A percentile compares a stretch with the other conserved stretches of the same genome.
Conservation (phyloP, 805 yeast genomes). For the Sugiyamaella floridensis region DNA sequence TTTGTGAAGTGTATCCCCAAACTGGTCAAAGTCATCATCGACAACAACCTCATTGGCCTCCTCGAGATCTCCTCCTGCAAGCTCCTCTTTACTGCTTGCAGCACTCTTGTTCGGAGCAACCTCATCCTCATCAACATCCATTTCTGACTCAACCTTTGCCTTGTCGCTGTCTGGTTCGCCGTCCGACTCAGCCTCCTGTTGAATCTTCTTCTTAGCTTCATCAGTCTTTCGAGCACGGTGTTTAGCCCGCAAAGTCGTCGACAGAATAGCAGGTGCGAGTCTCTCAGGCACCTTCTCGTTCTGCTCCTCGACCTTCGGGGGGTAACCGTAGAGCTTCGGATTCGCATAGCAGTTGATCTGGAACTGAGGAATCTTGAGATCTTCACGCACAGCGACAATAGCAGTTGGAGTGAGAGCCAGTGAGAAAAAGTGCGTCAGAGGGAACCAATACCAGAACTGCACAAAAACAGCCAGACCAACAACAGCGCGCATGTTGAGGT, state of each 20-base stretch:
- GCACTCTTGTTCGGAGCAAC: slow-evolving; percentile 23
- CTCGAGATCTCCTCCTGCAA: slow-evolving; percentile 38
- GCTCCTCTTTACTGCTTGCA: slow-evolving; percentile 36
- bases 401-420: slow-evolving; percentile 91
- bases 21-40: slow-evolving; percentile 9
- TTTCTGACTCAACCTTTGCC: slow-evolving; percentile 13
- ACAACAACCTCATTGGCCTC: slow-evolving; percentile 25
- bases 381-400: slow-evolving; percentile 76
- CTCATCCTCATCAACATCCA: slow-evolving; percentile 19
- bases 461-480: slow-evolving; percentile 85
- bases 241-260: slow-evolving; percentile 91
- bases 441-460: slow-evolving; percentile 99
- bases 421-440: slow-evolving; percentile 85
- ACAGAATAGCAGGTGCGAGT: slow-evolving; percentile 84
- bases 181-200: slow-evolving; percentile 35
- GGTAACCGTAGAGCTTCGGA: slow-evolving; percentile 75
- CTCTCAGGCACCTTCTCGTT: slow-evolving; percentile 81
- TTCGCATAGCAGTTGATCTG: slow-evolving; percentile 75
- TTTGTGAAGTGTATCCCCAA: slow-evolving; percentile 8
- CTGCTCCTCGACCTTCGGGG: slow-evolving; percentile 76
- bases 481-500: slow-evolving; percentile 82
- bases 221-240: slow-evolving; percentile 73
- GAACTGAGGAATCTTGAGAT: slow-evolving; percentile 80
- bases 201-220: slow-evolving; percentile 46
- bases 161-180: slow-evolving; percentile 36